Conservation (phyloP, 257 asterid genomes). For the Nicotiana tomentosiformis region DNA sequence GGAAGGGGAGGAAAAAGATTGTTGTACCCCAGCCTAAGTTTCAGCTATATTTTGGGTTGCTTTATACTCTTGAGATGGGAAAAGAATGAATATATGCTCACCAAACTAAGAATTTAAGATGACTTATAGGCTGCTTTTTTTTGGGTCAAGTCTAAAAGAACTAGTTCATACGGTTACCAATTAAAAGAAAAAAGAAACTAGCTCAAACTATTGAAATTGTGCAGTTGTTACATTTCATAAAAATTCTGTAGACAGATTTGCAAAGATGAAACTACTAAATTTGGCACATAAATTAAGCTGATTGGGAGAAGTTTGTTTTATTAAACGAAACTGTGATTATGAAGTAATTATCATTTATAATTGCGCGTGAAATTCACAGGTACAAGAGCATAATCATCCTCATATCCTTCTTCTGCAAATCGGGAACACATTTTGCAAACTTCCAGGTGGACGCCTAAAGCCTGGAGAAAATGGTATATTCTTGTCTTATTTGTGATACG, state of each 20-base stretch:
- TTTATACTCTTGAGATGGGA: too few relatives aligned
- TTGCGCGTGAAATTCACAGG: constrained; percentile 36
- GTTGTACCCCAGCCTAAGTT: not conserved
- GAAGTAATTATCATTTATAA: not conserved
- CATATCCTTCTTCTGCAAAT: constrained; percentile 97
- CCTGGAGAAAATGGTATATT: constrained; percentile 92
- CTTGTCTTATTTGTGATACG: not conserved
- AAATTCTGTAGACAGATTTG: not conserved
- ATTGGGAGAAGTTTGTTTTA: not conserved
- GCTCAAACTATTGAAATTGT: not conserved
- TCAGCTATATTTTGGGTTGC: not conserved
- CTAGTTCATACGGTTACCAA: not conserved
- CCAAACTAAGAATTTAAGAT: not conserved
- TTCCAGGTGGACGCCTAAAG: constrained; percentile 97
- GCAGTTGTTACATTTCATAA: not conserved
- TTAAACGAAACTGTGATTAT: not conserved
- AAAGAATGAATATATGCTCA: not conserved
- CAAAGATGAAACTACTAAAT: not conserved
- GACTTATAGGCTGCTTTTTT: not conserved
- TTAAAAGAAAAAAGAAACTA: not conserved
- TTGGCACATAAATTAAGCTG: not conserved
- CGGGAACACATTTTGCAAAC: constrained; percentile 96
- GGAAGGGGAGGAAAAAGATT: not conserved
- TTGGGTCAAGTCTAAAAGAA: not conserved
- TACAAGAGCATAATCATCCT: constrained; percentile 99